phyloP scores from a whole-genome alignment of 2,329 filamentous ascomycete genomes.

The Arthrobotrys iridis region DNA sequence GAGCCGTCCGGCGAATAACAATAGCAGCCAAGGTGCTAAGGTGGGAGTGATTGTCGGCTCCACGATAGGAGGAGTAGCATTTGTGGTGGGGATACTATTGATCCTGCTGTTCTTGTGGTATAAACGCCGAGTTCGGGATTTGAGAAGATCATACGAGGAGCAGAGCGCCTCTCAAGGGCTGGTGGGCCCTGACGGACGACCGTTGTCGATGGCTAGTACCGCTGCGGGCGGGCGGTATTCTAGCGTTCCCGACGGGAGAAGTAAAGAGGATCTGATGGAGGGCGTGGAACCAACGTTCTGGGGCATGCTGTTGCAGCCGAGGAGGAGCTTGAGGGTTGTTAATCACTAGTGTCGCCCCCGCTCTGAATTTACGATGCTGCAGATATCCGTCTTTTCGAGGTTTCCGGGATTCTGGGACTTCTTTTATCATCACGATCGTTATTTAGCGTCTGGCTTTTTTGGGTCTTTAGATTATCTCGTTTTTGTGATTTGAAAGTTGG shows the following conservation, averaged over 20 bases:
- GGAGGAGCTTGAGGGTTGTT: constrained; percentile 75
- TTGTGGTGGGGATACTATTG: constrained; percentile 74
- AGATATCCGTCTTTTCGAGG: background rate
- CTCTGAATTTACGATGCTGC: no score
- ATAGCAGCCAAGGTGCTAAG: constrained; percentile 61
- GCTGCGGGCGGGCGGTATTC: constrained; percentile 49
- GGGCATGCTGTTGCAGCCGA: constrained; percentile 74
- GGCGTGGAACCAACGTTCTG: constrained; percentile 77
- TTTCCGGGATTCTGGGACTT: background rate
- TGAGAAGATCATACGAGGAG: constrained; percentile 55
- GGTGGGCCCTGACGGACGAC: constrained; percentile 54
- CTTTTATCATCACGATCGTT: no score
- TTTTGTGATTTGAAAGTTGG: no score
- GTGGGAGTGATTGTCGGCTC: constrained; percentile 69
- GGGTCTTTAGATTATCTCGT: no score
- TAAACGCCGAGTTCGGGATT: constrained; percentile 58
- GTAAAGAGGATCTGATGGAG: constrained; percentile 69
- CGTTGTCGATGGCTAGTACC: constrained; percentile 57
- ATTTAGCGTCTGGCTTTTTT: constrained; percentile 23
- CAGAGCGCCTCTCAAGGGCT: constrained; percentile 49
- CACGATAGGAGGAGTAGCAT: constrained; percentile 57
- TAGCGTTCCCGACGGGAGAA: constrained; percentile 58
- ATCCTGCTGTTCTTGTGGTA: constrained; percentile 73
- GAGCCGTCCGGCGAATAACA: constrained; percentile 53
- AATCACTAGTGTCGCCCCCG: constrained; percentile 62